Percentiles rank a stretch among this genome's conserved stretches.
Conservation (phyloP, 768 basidiomycete species). For the Amylocystis lapponica region DNA sequence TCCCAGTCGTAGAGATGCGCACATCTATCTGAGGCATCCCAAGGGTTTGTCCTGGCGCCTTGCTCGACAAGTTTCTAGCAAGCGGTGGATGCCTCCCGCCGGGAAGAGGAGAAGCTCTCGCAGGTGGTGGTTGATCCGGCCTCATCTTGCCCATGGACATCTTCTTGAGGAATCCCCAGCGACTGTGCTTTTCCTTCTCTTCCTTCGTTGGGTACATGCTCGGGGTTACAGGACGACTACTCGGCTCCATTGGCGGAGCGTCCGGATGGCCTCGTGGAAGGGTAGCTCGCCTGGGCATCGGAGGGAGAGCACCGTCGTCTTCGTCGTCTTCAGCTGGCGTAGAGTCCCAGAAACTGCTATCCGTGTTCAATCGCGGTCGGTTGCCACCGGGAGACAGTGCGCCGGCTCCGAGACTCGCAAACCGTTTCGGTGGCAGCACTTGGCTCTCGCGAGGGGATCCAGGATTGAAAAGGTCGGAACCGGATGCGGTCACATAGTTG, state of each 20-base stretch:
- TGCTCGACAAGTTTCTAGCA: no score
- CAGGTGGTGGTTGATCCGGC: no score
- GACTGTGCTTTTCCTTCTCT: slow-evolving; percentile 59
- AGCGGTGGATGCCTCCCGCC: no score
- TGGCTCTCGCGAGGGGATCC: slow-evolving; percentile 28
- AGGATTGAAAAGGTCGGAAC: slow-evolving; percentile 54
- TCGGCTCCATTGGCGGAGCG: slow-evolving; percentile 19
- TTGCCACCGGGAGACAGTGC: slow-evolving; percentile 28
- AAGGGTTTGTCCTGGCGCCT: neutral
- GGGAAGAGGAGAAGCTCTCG: no score
- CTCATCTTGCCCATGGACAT: slow-evolving; percentile 97
- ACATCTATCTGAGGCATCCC: slow-evolving; percentile 57
- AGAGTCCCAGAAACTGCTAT: slow-evolving; percentile 44
- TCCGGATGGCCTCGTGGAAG: slow-evolving; percentile 1
- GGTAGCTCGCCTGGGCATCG: slow-evolving; percentile 6
- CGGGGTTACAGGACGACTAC: no score
- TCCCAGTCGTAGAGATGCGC: slow-evolving; percentile 67
- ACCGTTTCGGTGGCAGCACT: slow-evolving; percentile 55
- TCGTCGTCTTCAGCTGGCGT: slow-evolving; percentile 32
- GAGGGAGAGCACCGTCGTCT: slow-evolving; percentile 1
- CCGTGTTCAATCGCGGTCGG: slow-evolving; percentile 35
- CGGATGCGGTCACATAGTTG: slow-evolving; percentile 53
- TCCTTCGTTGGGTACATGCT: slow-evolving; percentile 4
- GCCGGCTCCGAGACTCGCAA: slow-evolving; percentile 61
- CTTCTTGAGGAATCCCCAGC: slow-evolving; percentile 96